Percentiles rank a stretch among this genome's conserved stretches.
These are phyloP conservation scores for Stipa capillata DNA, from an alignment of 176 grass and related monocot genomes.

Conservation along the genomic window DNA sequence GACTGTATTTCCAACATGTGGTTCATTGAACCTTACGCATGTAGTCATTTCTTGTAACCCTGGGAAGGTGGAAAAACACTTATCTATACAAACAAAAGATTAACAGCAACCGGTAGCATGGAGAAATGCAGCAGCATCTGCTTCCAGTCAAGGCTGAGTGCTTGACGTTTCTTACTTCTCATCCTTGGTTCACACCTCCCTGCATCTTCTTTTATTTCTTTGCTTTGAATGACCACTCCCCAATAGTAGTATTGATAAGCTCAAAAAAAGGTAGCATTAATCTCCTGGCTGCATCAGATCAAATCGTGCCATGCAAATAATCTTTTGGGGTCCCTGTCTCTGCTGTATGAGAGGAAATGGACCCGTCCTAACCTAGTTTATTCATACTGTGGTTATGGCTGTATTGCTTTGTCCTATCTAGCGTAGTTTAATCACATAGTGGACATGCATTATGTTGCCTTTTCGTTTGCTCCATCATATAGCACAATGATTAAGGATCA, in stretches of 20 bases:
- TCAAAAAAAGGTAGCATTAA: not conserved
- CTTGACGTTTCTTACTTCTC: constrained; percentile 14
- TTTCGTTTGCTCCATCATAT: constrained; percentile 23
- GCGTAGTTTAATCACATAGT: constrained; percentile 19
- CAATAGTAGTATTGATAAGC: too few relatives aligned
- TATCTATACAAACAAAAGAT: not conserved
- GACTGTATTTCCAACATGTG: not conserved
- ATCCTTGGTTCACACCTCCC: constrained; percentile 3
- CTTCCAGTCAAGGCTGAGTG: constrained; percentile 23
- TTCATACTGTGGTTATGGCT: constrained; percentile 25
- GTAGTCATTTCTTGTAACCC: constrained; percentile 9
- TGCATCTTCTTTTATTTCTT: too few relatives aligned
- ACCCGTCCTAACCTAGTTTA: constrained; percentile 10
- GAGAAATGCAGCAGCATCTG: not conserved
- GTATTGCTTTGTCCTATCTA: constrained; percentile 24
- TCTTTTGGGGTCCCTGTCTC: not conserved
- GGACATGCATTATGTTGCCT: constrained; percentile 31
- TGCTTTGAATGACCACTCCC: too few relatives aligned
- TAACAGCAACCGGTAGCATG: not conserved
- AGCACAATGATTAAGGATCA: not conserved
- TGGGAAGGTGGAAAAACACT: not conserved
- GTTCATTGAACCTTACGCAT: constrained; percentile 18
- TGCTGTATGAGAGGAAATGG: constrained; percentile 5
- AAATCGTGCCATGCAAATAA: not conserved
- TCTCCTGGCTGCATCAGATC: constrained; percentile 4